A percentile compares a stretch with the other conserved stretches of the same genome.
Conservation (phyloP, 2,329 filamentous ascomycete species). For the Penicillium expansum region DNA sequence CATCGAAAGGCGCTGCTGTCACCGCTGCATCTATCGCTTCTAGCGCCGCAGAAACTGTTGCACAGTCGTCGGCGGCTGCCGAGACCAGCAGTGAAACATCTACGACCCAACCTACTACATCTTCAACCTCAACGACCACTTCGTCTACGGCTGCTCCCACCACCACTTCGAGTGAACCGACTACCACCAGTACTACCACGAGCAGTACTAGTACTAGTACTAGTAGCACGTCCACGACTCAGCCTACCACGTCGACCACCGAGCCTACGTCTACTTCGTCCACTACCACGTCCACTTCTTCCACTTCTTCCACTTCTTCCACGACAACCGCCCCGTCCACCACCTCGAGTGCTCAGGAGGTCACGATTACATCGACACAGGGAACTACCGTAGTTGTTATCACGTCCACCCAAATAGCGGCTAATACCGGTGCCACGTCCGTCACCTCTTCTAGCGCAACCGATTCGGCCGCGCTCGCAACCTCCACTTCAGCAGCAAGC, state of each 20-base stretch:
- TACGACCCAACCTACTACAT: background rate
- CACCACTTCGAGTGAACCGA: background rate
- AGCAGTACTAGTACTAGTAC: constrained; percentile 3
- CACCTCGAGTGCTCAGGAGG: constrained; percentile 16
- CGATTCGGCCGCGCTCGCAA: constrained; percentile 24
- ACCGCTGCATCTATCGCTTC: background rate
- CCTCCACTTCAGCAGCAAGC: constrained; percentile 23
- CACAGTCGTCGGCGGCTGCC: background rate
- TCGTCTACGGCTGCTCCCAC: background rate
- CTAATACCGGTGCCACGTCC: constrained; percentile 22
- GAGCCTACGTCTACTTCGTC: constrained; percentile 24
- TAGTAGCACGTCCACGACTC: constrained; percentile 15
- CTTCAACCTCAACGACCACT: constrained; percentile 1
- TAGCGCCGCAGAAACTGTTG: background rate
- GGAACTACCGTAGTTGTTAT: constrained; percentile 15
- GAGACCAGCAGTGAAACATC: background rate
- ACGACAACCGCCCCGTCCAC: constrained; percentile 8
- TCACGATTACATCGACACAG: constrained; percentile 16
- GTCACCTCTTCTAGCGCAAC: constrained; percentile 11
- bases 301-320: background rate
- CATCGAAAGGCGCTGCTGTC: background rate
- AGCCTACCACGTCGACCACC: constrained; percentile 16
- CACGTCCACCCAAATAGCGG: constrained; percentile 10
- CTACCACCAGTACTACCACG: constrained; percentile 15
- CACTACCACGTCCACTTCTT: background rate